Conservation (phyloP, 805 yeast genomes). For the Candida gorgasii region DNA sequence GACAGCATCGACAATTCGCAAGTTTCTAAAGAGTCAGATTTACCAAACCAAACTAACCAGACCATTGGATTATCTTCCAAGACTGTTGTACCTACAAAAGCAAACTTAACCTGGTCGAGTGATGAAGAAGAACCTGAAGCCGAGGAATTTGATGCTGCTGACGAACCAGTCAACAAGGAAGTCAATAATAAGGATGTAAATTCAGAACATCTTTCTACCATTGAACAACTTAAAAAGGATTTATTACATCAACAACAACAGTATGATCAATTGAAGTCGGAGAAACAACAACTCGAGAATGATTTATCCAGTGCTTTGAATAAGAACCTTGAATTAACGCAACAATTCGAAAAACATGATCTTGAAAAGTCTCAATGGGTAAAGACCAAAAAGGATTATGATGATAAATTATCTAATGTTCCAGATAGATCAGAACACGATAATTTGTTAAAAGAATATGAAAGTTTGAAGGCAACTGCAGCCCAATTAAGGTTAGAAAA, state of each 20-base stretch:
- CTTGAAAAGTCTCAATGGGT: slow-evolving; percentile 10
- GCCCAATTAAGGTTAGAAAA: slow-evolving; percentile 40
- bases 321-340: slow-evolving; percentile 10
- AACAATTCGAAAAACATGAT: slow-evolving; percentile 5
- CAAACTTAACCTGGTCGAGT: slow-evolving; percentile 84
- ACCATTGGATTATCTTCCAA: slow-evolving; percentile 56
- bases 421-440: slow-evolving; percentile 10
- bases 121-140: slow-evolving; percentile 59
- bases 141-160: slow-evolving; percentile 1
- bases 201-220: not conserved
- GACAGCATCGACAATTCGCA: slow-evolving; percentile 1
- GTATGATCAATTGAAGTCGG: slow-evolving; percentile 8
- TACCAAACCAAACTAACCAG: slow-evolving; percentile 21
- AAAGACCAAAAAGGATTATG: slow-evolving; percentile 7
- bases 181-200: too few species aligned
- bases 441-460: slow-evolving; percentile 24
- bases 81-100: slow-evolving; percentile 80
- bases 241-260: not conserved
- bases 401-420: slow-evolving; percentile 5
- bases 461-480: slow-evolving; percentile 27
- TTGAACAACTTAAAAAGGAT: slow-evolving; percentile 4
- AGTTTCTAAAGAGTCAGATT: slow-evolving; percentile 9
- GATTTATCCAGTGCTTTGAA: slow-evolving; percentile 10
- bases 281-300: slow-evolving; percentile 9
- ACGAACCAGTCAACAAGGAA: not conserved